Base-by-base conservation (phyloP, 2,329 filamentous ascomycete species). In the Amphichorda felina region DNA sequence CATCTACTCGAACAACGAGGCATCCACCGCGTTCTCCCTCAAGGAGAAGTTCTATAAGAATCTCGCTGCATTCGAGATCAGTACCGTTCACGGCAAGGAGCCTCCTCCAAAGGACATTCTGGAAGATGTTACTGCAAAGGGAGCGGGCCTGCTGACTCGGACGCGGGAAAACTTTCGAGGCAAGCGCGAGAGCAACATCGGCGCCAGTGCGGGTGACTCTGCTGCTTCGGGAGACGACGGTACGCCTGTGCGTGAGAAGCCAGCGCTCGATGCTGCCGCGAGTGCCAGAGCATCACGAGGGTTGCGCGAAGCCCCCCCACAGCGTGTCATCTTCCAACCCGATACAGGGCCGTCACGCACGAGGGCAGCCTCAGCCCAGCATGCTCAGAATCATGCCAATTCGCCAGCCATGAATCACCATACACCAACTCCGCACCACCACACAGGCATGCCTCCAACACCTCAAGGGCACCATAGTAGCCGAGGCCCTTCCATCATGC, bases 21-120 rank as follows among this genome's bases (percentile, higher is more conserved):
- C 85, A 6, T 84, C 85, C n/a, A 76, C 86, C 40, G 86, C 85
- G 11, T 94, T 93, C 59, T 73, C 82, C 40, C 65, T 94, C 38
- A 94, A 94, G 61, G 81, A 82, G 38, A 78, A 82, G 42, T 94
- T 91, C 62, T 93, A 93, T 65, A 88, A 86, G 56, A 86, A 89
- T 49, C 71, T 94, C 30, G 81, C 82, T 10, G 86, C 87, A 2
- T 94, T 82, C 57, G 87, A 94, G 58, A 91, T 94, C 49, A 75
- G 74, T 32, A 80, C 76, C 9, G 61, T 87, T 29, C 82, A 88
- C 59, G 72, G 78, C 36, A 78, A 82, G 56, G 83, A 87, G 42
- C 87, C 87, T 0, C 87, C 87, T 13, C 85, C 86, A 5, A 86
- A 82, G 46, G 84, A 93, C 48, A 93, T 94, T 33, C 66, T 94